Conservation (phyloP, 1,139 yeast genomes). For the Yamadazyma pseudoaaseri region DNA sequence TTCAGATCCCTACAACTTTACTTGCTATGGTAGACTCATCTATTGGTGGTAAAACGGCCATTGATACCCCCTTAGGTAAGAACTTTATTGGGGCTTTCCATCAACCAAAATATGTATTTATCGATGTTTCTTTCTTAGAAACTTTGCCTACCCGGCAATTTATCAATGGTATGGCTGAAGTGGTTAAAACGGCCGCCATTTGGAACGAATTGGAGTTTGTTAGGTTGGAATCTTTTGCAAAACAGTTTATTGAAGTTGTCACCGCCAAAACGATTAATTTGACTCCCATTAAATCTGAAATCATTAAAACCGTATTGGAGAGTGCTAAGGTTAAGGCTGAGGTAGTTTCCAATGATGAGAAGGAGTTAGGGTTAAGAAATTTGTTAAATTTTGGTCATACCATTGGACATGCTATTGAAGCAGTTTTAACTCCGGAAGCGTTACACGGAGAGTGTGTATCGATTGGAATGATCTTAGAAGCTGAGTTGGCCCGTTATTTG, state of each 20-base stretch:
- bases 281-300: conserved; percentile 64
- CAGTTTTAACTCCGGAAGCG: conserved; percentile 91
- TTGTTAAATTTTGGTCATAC: conserved; percentile 94
- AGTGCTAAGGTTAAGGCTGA: conserved; percentile 90
- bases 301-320: conserved; percentile 77
- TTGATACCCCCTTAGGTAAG: conserved; percentile 96
- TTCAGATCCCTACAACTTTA: conserved; percentile 91
- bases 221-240: conserved; percentile 76
- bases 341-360: conserved; percentile 92
- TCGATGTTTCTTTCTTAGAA: conserved; percentile 82
- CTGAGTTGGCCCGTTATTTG: conserved; percentile 86
- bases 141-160: conserved; percentile 92
- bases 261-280: conserved; percentile 51
- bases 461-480: conserved; percentile 91
- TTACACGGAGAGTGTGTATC: conserved; percentile 98
- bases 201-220: conserved; percentile 91
- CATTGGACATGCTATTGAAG: conserved; percentile 98
- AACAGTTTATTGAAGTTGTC: conserved; percentile 62
- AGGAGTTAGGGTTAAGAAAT: conserved; percentile 93
- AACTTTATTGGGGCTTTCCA: conserved; percentile 97
- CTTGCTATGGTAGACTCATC: conserved; percentile 98
- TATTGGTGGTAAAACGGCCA: conserved; percentile 98
- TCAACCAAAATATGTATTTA: conserved; percentile 90
- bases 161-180: conserved; percentile 98
- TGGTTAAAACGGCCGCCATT: conserved; percentile 95